Base-by-base conservation (phyloP, 345 rosid genomes). In the Passiflora organensis region DNA sequence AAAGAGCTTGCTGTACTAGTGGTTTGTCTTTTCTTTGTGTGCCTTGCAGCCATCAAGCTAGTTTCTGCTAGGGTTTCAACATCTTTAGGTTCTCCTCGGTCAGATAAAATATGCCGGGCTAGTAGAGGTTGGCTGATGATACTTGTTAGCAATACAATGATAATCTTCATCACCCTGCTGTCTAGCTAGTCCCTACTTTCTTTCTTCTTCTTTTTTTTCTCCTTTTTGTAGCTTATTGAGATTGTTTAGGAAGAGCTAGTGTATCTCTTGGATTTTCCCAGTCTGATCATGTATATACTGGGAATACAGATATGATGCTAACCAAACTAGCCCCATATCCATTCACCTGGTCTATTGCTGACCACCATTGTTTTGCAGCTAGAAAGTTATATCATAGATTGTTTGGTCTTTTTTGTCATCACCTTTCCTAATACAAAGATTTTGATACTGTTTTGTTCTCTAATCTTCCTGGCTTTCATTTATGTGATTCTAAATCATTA, bases 101-200 rank as follows among this genome's bases (percentile, higher is more conserved):
- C 78, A 0, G 67, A 80, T 32, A 78, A 69, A 63, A 66, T 58
- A 38, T 45, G 72, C 68, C 72, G 68, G 48, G 59, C 74, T 0
- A 74, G 82, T 64, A 72, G 74, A 36, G 93, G 93, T 60, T 91
- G 96, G 95, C 47, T 78, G 24, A 72, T 91, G 78, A 79, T 85
- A 59, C 72, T 91, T 34, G 69, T 82, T 59, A 88, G 96, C 79
- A 86, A 95, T 83, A 76, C 79, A 54, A 72, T 86, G 77, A 78
- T 86, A 58, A 75, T 91, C 56, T 80, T 85, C 77, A 77, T 88
- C 18, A 81, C 90, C 42, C 74, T 88, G 62, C 77, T 88, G 36
- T 86, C 89, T 48, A 48, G 81, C 32, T 81, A 79, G 78, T 32
- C 43, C 32, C 21, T 37, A 14, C 41, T 24, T 17, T 42, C 2